Evolutionary conservation across 83 land plant species (phyloP).

Genomic region (Picea engelmannii): DNA sequence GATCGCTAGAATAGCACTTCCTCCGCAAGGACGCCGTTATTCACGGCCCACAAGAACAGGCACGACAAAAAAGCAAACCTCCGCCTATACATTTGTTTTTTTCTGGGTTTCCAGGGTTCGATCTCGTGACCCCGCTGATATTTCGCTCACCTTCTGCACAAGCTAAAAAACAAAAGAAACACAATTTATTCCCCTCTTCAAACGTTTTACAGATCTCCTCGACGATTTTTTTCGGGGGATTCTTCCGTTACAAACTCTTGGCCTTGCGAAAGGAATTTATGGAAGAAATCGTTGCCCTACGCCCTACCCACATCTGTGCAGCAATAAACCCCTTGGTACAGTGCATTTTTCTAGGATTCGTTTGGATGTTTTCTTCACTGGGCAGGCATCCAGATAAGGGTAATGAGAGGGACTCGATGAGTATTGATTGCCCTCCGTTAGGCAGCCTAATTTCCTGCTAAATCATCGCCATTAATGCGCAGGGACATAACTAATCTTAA

Average conservation of each 20-base stretch:
- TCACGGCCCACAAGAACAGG: constrained; percentile 6
- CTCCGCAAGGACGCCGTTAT: not conserved
- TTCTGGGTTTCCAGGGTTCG: not conserved
- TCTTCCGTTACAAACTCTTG: not conserved
- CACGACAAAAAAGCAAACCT: constrained; percentile 6
- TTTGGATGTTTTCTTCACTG: no score
- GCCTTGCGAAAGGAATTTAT: not conserved
- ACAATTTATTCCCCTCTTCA: not conserved
- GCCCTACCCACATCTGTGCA: no score
- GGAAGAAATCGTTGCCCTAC: no score
- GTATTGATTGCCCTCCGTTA: not conserved
- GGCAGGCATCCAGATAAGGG: no score
- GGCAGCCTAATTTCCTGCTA: not conserved
- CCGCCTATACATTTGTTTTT: constrained; percentile 1
- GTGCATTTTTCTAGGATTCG: no score
- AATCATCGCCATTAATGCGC: constrained; percentile 2
- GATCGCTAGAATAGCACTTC: not conserved
- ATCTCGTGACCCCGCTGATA: constrained; percentile 14
- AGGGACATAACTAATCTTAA: constrained; percentile 10
- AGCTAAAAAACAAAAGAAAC: not conserved
- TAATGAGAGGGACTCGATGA: not conserved
- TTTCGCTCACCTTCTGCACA: not conserved
- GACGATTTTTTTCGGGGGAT: not conserved
- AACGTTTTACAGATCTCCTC: not conserved
- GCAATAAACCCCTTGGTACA: no score